A percentile compares a stretch with the other conserved stretches of the same genome.
Evolutionary conservation across 1,284 basidiomycete species (phyloP).

Genomic region (Microbotryum lychnidis-dioicae): DNA sequence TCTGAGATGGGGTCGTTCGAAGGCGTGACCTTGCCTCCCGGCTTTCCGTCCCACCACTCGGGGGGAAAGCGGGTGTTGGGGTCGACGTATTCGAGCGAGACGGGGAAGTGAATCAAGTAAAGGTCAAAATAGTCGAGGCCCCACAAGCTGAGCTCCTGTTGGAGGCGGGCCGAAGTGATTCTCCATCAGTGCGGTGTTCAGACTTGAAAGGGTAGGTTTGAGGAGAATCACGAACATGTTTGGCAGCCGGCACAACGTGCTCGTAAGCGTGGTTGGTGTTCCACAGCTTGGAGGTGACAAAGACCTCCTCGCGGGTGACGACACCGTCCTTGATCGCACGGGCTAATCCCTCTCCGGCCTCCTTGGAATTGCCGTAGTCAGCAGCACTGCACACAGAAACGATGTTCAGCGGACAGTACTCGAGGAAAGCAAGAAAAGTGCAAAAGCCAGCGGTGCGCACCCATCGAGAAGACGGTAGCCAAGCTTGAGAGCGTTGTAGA

Average conservation of each 20-base stretch:
- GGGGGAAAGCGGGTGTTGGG: constrained; percentile 65
- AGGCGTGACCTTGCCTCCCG: constrained; percentile 6
- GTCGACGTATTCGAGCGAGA: constrained; percentile 65
- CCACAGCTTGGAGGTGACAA: constrained; percentile 32
- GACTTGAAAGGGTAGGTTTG: too few relatives aligned
- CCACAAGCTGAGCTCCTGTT: constrained; percentile 53
- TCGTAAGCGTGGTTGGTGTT: constrained; percentile 65
- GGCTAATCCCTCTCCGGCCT: constrained; percentile 42
- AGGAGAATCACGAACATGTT: constrained; percentile 37
- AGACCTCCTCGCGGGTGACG: constrained; percentile 45
- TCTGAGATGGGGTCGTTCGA: constrained; percentile 61
- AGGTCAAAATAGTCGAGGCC: constrained; percentile 53
- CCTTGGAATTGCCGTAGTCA: constrained; percentile 45
- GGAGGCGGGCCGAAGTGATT: constrained; percentile 39
- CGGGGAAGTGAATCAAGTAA: constrained; percentile 60
- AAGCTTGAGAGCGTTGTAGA: constrained; percentile 45
- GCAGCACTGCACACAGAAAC: not conserved
- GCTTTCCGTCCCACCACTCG: constrained; percentile 57
- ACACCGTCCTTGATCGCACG: constrained; percentile 43
- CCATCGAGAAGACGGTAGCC: constrained; percentile 46
- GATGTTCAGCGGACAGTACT: not conserved
- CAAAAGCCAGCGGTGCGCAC: not conserved
- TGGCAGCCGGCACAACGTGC: constrained; percentile 52
- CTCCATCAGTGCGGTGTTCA: too few relatives aligned
- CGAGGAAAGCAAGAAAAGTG: not conserved